These are phyloP conservation scores for Russula sp. DNA, from an alignment of 768 basidiomycete genomes.

Conservation along the genomic window DNA sequence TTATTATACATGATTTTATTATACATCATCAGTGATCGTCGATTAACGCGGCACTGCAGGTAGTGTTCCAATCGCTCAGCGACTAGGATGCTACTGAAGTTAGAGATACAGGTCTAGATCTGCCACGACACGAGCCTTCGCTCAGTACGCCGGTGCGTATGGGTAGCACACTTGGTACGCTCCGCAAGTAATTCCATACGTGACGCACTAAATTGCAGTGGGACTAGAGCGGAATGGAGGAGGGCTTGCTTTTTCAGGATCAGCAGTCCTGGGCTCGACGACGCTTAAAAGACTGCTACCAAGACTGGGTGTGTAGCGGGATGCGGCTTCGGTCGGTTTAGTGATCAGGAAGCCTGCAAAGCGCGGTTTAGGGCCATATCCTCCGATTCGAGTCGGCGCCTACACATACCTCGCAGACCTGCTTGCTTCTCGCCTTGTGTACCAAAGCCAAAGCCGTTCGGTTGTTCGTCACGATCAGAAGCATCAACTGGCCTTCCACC, in stretches of 20 bases:
- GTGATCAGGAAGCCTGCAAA: constrained; percentile 47
- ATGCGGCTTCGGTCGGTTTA: constrained; percentile 48
- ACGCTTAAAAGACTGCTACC: constrained; percentile 5
- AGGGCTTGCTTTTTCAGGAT: not conserved
- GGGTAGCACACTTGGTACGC: not conserved
- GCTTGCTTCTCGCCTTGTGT: constrained; percentile 75
- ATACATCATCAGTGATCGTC: not conserved
- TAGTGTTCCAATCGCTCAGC: constrained; percentile 3
- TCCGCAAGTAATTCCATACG: not conserved
- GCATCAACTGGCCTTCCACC: constrained; percentile 7
- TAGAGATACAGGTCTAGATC: not conserved
- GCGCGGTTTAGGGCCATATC: not conserved
- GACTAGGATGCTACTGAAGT: not conserved
- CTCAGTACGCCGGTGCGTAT: not conserved
- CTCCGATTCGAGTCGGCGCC: constrained; percentile 14
- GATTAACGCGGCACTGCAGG: not conserved
- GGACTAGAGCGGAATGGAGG: constrained; percentile 25
- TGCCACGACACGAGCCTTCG: not conserved
- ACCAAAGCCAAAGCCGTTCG: constrained; percentile 66
- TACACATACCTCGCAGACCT: constrained; percentile 47
- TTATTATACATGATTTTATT: not conserved
- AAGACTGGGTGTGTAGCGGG: constrained; percentile 37
- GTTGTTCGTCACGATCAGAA: constrained; percentile 24
- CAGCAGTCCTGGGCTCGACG: not conserved
- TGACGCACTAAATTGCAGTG: constrained; percentile 25